These are phyloP conservation scores for Penicillium simplicissimum DNA, from an alignment of 495 filamentous ascomycete genomes.

Conservation along the genomic window DNA sequence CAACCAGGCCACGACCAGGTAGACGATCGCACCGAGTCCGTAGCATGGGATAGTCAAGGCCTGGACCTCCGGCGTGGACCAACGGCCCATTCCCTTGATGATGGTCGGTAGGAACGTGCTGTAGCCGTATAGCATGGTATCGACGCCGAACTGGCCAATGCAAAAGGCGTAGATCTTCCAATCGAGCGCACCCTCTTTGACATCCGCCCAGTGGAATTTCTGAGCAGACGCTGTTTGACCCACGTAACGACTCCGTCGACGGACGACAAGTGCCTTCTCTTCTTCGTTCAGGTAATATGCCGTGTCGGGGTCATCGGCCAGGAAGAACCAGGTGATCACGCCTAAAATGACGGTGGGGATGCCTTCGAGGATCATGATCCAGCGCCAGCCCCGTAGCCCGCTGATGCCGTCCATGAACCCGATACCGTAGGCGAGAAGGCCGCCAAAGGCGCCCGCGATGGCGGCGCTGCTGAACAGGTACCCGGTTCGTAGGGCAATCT, in stretches of 20 bases:
- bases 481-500: conserved; percentile 71
- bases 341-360: conserved; percentile 67
- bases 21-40: conserved; percentile 64
- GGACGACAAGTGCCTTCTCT: conserved; percentile 54
- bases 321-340: conserved; percentile 57
- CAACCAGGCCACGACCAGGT: conserved; percentile 60
- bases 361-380: conserved; percentile 69
- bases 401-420: conserved; percentile 67
- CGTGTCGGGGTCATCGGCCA: conserved; percentile 65
- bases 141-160: conserved; percentile 64
- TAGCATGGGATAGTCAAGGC: conserved; percentile 80
- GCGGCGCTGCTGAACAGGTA: conserved; percentile 79
- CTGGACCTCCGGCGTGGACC: conserved; percentile 63
- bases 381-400: conserved; percentile 58
- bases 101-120: conserved; percentile 79
- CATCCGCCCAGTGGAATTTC: conserved; percentile 59
- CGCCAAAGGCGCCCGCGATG: conserved; percentile 73
- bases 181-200: conserved; percentile 53
- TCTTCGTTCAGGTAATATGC: conserved; percentile 62
- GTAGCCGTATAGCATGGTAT: conserved; percentile 77
- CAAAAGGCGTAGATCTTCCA: conserved; percentile 71
- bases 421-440: conserved; percentile 72
- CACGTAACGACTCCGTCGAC: conserved; percentile 49
- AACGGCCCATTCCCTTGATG: conserved; percentile 65
- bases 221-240: conserved; percentile 61